Evolutionary conservation across 2,329 filamentous ascomycete genomes (phyloP), one percentile per base, ranked within the genome.

Genomic region (Botrytis tulipae): DNA sequence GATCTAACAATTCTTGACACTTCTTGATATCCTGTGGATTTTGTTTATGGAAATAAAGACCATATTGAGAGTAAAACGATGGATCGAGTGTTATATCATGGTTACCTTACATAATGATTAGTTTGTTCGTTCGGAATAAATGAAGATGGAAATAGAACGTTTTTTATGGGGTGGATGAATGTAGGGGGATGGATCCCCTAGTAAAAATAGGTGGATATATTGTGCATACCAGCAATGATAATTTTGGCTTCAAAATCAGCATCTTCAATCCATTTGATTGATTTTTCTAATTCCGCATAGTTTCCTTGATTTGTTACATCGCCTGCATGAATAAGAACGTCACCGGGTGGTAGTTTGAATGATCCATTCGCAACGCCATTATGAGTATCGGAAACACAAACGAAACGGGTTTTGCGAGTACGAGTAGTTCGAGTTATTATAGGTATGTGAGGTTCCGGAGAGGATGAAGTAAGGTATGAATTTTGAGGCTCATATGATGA

Each of bases 331-430:
- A 94, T 90, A 48, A 95, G 84, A 14, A 95, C 88, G 80, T 95
- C 91, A 59, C 92, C 92, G 35, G 86, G 86, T 0, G 92, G 92
- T 1, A 94, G 85, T 77, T 88, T 90, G 77, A 88, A 84, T 3
- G 85, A 85, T 76, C 84, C 81, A 69, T 79, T 76, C 20, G 85
- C 84, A n/a, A 82, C 81, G 51, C 83, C 86, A 80, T 93, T 93
- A 82, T 94, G 92, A 2, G 92, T 94, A 82, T 95, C 92, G 6
- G 92, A 92, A 73, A 94, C 86, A 82, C 91, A 93, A 70, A 94
- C 91, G 73, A 94, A 87, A 74, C 92, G 87, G 9, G 91, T 90
- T 75, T 86, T 84, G 46, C 79, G 78, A 51, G 71, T 75, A 57
- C 57, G 37, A 22, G 71, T 29, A 18, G 54, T 68, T n/a, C 46